Evolutionary conservation across 176 grass and related monocot species (phyloP), one percentile per base, ranked within the genome.

Genomic region (Carex pumila): DNA sequence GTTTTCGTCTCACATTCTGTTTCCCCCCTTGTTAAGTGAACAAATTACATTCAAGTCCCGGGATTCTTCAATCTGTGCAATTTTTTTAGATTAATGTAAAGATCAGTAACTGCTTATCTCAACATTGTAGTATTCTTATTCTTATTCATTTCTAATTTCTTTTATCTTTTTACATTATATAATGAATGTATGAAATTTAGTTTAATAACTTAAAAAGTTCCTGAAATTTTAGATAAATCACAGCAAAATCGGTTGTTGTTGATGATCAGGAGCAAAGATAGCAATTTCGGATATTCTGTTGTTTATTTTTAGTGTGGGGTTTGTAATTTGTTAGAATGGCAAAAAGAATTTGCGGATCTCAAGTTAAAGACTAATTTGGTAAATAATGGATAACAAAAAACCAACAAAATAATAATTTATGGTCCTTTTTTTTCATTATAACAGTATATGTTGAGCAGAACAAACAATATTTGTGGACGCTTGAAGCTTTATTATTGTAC

Each of bases 251-350:
- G 12, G 54, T 62, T n/a, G 70, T 63, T 77, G 5, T 77, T 77
- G 22, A 32, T 77, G 73, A 56, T 76, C 50, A 13, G 53, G 65
- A 75, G 83, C 32, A 85, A 75, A 76, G 9, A 11, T 63, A 81
- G 79, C 31, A 64, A 64, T 81, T 64, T 64, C 29, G 56, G 57
- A 64, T 81, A 65, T 64, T 81, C 6, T 61, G 18, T 81, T 81
- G 34, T 39, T 81, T 81, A 81, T 81, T 81, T 36, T 62, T 60
- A 81, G 79, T 81, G 34, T 7, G 32, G 30, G 10, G 19, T 81
- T 39, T 39, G 37, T 43, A 43, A 43, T 45, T 81, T 47, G 58
- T 37, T 63, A 61, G 15, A 47, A 81, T 43, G 39, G 21, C 41
- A 8, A 22, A 45, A 25, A 49, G 34, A 81, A 81, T 56, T 77